Base-by-base conservation (phyloP, 345 rosid species). In the Rhodomyrtus tomentosa region DNA sequence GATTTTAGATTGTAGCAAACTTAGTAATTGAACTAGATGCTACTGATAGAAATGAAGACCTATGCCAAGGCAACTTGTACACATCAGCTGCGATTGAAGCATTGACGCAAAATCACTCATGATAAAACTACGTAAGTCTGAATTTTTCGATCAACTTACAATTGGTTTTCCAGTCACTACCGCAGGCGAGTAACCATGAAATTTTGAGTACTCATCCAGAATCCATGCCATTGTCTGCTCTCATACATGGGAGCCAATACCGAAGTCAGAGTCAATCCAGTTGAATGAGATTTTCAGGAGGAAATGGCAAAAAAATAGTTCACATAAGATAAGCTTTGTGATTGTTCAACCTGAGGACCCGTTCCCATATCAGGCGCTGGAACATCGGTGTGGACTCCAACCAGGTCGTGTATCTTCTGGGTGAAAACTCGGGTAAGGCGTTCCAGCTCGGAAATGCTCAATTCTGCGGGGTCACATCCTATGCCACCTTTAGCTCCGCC, bases 281-380 rank as follows among this genome's bases (percentile, higher is more conserved):
- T 16, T 68, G 45, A 32, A 68, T 36, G 45, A 68, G 24, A 36
- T 22, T 68, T 36, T 68, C 45, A 18, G 18, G 76, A 18, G 76
- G 42, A 36, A 42, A 68, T 18, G 24, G 76, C 20, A 22, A 68
- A 68, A 68, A 68, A 18, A 42, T 1, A 68, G 76, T 32, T 68
- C 76, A 68, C 36, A 36, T 32, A 68, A 32, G 45, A 68, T 32
- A 56, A 29, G 53, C 62, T 62, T 11, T n/a, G 40, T 68, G 24
- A 36, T 27, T 38, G 59, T 2, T 25, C 54, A 87, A 96, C 98
- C 98, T 95, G 99, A 40, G 99, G 94, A 85, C 95, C 94, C 4
- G 98, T 97, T 81, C 98, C 99, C 99, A 97, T 97, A 84, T 97
- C 98, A 13, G 99, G 99, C 79, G 99, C 99, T 2, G 99, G 99